Percentiles rank a stretch among this genome's conserved stretches.
phyloP scores from a whole-genome alignment of 768 basidiomycete species.

The Boletales sp. region DNA sequence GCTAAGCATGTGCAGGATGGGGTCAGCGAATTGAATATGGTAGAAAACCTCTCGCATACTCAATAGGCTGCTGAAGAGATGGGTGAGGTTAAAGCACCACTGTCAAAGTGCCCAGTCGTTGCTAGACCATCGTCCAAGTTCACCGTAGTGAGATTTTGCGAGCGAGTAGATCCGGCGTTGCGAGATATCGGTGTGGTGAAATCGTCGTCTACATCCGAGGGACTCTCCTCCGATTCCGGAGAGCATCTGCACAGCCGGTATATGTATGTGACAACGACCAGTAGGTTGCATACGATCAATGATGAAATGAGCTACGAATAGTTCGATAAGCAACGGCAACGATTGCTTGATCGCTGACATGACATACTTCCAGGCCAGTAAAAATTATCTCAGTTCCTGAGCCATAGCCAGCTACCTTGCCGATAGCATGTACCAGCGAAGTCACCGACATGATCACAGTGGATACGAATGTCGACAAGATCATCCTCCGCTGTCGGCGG shows the following conservation, averaged over 20 bases:
- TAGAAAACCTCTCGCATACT: neutral
- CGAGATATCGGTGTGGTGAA: conserved; percentile 1
- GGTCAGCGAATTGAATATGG: no score
- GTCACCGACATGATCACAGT: conserved; percentile 10
- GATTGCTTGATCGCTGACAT: neutral
- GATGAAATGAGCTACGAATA: neutral
- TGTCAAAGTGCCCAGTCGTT: neutral
- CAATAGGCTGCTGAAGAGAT: neutral
- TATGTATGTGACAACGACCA: conserved; percentile 3
- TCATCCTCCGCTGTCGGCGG: conserved; percentile 11
- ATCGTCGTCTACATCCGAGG: conserved; percentile 9
- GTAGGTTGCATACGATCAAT: conserved; percentile 10
- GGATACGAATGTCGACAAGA: conserved; percentile 8
- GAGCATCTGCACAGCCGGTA: neutral
- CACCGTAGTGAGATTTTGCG: neutral
- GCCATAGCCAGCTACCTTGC: neutral
- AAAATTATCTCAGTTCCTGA: neutral
- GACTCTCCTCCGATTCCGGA: neutral
- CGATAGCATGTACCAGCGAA: conserved; percentile 6
- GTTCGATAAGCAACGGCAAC: neutral
- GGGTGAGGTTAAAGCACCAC: neutral
- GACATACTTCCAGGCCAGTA: conserved; percentile 3
- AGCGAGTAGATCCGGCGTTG: no score
- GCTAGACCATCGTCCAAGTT: neutral
- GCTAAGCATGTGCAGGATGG: no score